phyloP scores from a whole-genome alignment of 345 rosid species.

The Abelmoschus esculentus region DNA sequence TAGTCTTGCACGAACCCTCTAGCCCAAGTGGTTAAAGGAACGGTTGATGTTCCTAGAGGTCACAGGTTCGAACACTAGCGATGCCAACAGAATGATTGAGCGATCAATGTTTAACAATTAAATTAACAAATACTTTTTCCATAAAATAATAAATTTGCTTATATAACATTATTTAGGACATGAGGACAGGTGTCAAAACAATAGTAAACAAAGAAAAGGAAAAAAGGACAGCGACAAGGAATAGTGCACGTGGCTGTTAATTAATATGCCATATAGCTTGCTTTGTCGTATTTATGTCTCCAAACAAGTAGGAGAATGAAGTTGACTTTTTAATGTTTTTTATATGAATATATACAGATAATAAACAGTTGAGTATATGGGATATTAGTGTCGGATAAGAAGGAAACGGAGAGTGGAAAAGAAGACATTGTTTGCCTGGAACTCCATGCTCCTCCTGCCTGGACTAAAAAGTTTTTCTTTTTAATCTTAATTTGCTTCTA shows the following conservation, averaged over 20 bases:
- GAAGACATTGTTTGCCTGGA: constrained; percentile 13
- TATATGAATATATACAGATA: too few relatives aligned
- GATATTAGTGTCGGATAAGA: constrained; percentile 6
- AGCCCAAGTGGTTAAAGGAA: too few relatives aligned
- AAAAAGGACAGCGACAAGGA: neutral
- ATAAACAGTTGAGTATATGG: too few relatives aligned
- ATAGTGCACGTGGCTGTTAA: neutral
- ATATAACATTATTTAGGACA: too few relatives aligned
- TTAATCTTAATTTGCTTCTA: neutral
- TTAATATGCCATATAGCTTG: too few relatives aligned
- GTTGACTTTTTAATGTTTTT: neutral
- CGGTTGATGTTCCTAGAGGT: too few relatives aligned
- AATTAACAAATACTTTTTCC: too few relatives aligned
- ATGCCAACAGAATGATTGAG: too few relatives aligned
- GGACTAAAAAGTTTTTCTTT: constrained; percentile 25
- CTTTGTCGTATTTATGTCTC: neutral
- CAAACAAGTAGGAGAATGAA: neutral
- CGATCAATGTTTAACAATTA: too few relatives aligned
- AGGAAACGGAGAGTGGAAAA: neutral
- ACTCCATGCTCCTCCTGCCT: constrained; percentile 33
- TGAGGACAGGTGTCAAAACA: neutral
- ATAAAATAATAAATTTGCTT: too few relatives aligned
- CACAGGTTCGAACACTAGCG: too few relatives aligned
- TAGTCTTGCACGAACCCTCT: too few relatives aligned
- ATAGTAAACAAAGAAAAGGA: neutral